Conservation (phyloP, 148 eudicot species). For the Polygonum maritimum region DNA sequence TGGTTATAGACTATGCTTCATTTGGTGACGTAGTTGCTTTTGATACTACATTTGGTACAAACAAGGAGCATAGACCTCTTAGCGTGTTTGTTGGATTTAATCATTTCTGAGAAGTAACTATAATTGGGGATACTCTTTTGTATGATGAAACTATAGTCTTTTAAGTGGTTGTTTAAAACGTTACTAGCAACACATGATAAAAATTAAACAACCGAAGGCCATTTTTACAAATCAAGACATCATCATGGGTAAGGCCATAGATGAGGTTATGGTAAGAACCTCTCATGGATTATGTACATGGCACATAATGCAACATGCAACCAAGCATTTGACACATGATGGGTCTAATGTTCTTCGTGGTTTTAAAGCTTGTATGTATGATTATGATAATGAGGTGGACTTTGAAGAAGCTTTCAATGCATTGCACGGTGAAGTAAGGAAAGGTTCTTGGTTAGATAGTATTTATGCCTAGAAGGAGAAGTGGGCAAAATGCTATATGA, state of each 20-base stretch:
- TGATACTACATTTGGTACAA: too few species aligned
- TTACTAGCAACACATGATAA: background rate
- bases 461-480: background rate
- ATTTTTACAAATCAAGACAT: background rate
- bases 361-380: background rate
- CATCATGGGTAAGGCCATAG: background rate
- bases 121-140: constrained; percentile 6
- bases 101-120: background rate
- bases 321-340: background rate
- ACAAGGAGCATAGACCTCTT: background rate
- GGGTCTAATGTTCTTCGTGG: background rate
- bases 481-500: background rate
- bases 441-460: background rate
- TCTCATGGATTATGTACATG: background rate
- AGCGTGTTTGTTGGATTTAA: constrained; percentile 1
- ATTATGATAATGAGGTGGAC: background rate
- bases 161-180: background rate
- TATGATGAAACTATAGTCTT: constrained; percentile 7
- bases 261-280: background rate
- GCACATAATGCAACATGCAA: background rate
- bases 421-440: background rate
- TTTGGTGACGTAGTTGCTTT: constrained; percentile 11
- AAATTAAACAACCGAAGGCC: background rate
- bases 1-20: constrained; percentile 1
- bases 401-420: background rate